Evolutionary conservation across 2,329 filamentous ascomycete species (phyloP).

Genomic region (Meredithiella fracta): DNA sequence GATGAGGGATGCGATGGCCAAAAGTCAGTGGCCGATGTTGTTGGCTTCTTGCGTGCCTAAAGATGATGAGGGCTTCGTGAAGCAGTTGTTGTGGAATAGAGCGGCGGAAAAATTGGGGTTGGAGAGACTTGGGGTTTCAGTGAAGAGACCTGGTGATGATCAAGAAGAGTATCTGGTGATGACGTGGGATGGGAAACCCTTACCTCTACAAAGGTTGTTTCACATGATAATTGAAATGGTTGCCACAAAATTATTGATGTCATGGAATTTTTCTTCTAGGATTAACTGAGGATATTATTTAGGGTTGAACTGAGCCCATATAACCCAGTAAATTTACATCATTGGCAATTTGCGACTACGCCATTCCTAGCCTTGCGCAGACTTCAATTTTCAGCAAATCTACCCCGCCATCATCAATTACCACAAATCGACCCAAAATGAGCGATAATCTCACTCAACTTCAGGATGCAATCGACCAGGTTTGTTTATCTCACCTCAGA

Average conservation of each 20-base stretch:
- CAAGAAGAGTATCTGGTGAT: slow-evolving; percentile 30
- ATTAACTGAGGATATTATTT: background rate
- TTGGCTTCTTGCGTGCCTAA: slow-evolving; percentile 40
- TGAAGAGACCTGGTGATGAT: slow-evolving; percentile 24
- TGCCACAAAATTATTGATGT: too few relatives aligned
- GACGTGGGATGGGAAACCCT: slow-evolving; percentile 29
- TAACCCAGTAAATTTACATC: background rate
- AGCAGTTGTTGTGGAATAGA: slow-evolving; percentile 59
- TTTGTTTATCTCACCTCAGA: slow-evolving; percentile 22
- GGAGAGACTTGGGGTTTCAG: slow-evolving; percentile 38
- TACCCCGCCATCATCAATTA: background rate
- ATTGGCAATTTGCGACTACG: slow-evolving; percentile 1
- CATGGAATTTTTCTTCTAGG: too few relatives aligned
- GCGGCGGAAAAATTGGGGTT: slow-evolving; percentile 45
- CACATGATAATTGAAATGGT: background rate
- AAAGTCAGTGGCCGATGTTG: slow-evolving; percentile 54
- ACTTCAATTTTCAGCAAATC: background rate
- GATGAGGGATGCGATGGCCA: slow-evolving; percentile 52
- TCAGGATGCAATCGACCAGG: slow-evolving; percentile 72
- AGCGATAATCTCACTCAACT: slow-evolving; percentile 66
- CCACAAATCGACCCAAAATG: slow-evolving; percentile 29
- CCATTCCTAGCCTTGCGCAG: background rate
- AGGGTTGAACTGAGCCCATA: background rate
- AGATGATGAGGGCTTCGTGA: slow-evolving; percentile 34
- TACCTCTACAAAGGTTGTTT: background rate